Evolutionary conservation across 495 filamentous ascomycete species (phyloP).

Genomic region (Lophium mytilinum): DNA sequence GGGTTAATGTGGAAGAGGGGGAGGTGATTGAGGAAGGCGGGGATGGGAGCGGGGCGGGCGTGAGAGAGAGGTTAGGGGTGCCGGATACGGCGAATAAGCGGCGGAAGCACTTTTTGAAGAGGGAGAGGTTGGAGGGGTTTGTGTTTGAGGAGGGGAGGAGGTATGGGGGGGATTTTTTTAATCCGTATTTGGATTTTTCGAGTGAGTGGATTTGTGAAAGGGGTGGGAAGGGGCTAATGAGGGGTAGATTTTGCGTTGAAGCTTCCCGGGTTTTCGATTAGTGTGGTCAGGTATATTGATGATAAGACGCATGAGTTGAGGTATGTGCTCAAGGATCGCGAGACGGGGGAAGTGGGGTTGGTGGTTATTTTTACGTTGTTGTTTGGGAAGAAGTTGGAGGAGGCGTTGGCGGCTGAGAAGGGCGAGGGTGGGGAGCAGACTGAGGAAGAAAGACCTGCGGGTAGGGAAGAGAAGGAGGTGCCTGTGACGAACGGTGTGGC

Average conservation of each 20-base stretch:
- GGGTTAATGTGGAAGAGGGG: conserved; percentile 1
- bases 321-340: conserved; percentile 33
- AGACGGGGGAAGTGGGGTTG: conserved; percentile 30
- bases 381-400: conserved; percentile 28
- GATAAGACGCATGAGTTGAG: conserved; percentile 33
- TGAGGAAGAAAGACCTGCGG: not conserved
- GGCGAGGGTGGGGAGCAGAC: not conserved
- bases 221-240: not conserved
- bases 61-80: conserved; percentile 41
- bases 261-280: conserved; percentile 32
- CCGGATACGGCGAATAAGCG: conserved; percentile 28
- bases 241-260: conserved; percentile 28
- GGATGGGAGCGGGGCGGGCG: conserved; percentile 46
- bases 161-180: conserved; percentile 81
- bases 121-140: conserved; percentile 41
- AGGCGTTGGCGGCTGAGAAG: conserved; percentile 3
- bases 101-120: conserved; percentile 38
- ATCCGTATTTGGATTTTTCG: conserved; percentile 83
- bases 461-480: not conserved
- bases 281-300: conserved; percentile 32
- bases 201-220: conserved; percentile 34
- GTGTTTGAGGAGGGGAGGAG: conserved; percentile 50
- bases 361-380: conserved; percentile 31
- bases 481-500: not conserved
- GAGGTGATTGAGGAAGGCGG: conserved; percentile 31